Conservation (phyloP, 805 yeast species). For the Yarrowia bubula region DNA sequence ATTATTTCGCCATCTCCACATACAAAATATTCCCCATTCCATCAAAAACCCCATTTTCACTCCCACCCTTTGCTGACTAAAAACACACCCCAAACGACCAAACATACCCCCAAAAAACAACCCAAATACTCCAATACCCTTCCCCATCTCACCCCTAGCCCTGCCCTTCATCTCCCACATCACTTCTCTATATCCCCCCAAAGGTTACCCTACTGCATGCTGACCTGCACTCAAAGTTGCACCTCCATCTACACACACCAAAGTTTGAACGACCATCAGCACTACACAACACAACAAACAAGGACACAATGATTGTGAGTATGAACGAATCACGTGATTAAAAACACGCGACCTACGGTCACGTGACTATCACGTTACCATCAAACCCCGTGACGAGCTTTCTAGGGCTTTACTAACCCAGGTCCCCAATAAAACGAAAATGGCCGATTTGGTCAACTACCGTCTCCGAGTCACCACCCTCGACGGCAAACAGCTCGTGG, state of each 20-base stretch:
- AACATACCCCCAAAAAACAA: no score
- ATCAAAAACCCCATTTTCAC: no score
- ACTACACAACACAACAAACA: background rate
- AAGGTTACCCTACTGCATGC: constrained; percentile 24
- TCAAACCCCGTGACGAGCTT: no score
- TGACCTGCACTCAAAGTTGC: constrained; percentile 18
- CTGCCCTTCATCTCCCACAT: background rate
- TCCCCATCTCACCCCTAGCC: background rate
- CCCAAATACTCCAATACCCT: no score
- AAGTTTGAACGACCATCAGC: background rate
- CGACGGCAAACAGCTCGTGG: constrained; percentile 77
- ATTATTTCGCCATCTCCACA: no score
- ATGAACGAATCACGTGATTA: background rate
- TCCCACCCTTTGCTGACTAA: no score
- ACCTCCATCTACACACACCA: background rate
- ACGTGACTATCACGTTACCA: no score
- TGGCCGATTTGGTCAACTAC: constrained; percentile 69
- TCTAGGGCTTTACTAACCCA: background rate
- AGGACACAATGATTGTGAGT: constrained; percentile 15
- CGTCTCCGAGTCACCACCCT: constrained; percentile 68
- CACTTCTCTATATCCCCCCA: background rate
- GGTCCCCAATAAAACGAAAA: constrained; percentile 46
- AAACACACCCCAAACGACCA: no score
- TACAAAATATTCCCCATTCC: no score
- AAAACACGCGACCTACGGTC: background rate